These are phyloP conservation scores for Tritrichomonas foetus DNA, from an alignment of 208 protist genomes.

Conservation along the genomic window DNA sequence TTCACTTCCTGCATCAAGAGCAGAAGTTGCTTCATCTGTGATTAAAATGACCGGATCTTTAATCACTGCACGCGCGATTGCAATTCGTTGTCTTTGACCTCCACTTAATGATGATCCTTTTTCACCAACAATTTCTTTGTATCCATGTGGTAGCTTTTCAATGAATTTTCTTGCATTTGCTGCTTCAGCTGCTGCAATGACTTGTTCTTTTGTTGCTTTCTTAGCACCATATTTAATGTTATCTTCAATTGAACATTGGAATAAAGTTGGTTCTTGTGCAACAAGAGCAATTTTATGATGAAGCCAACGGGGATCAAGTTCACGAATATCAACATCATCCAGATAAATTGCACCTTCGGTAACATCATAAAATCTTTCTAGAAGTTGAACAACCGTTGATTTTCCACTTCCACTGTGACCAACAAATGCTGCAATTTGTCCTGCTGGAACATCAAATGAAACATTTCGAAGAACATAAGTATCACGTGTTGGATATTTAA, in stretches of 20 bases:
- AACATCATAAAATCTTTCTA: conserved; percentile 86
- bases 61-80: not conserved
- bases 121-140: not conserved
- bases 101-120: conserved; percentile 43
- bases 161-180: not conserved
- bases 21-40: conserved; percentile 62
- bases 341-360: conserved; percentile 72
- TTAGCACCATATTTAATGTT: conserved; percentile 59
- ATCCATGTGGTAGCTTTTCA: not conserved
- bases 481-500: conserved; percentile 35
- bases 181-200: not conserved
- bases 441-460: conserved; percentile 44
- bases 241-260: conserved; percentile 60
- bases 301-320: conserved; percentile 69
- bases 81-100: conserved; percentile 52
- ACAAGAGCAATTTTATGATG: conserved; percentile 80
- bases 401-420: conserved; percentile 49
- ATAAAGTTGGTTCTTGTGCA: conserved; percentile 87
- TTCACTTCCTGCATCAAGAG: conserved; percentile 75
- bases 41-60: conserved; percentile 24
- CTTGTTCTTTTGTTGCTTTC: conserved; percentile 20
- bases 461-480: conserved; percentile 42
- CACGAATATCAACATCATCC: conserved; percentile 75
- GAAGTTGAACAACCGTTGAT: conserved; percentile 58
- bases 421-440: conserved; percentile 49